Evolutionary conservation across 2,329 filamentous ascomycete species (phyloP).

Genomic region (Fusarium buxicola): DNA sequence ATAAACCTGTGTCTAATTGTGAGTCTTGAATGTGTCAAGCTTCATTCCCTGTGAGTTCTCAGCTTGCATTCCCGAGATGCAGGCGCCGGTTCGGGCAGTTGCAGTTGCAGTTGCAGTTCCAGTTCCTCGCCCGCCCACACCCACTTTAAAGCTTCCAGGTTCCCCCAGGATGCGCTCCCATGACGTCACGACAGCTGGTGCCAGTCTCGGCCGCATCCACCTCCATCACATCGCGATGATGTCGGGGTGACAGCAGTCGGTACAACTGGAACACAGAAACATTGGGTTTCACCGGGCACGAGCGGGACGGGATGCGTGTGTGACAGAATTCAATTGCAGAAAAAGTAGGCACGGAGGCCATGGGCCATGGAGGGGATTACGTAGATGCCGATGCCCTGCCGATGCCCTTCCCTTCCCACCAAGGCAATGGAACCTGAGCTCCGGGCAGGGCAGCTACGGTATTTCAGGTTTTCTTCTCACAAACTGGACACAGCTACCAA

Average conservation of each 20-base stretch:
- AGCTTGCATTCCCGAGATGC: neutral
- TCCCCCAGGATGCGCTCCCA: slow-evolving; percentile 24
- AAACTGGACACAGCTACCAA: neutral
- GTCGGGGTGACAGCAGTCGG: slow-evolving; percentile 37
- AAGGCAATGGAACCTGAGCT: too few species aligned
- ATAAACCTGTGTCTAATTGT: neutral
- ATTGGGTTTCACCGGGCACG: slow-evolving; percentile 13
- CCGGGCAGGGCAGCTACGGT: too few species aligned
- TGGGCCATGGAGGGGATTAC: slow-evolving; percentile 28
- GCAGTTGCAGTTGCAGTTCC: neutral
- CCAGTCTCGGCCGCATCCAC: slow-evolving; percentile 23
- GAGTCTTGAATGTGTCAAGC: neutral
- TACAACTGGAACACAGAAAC: slow-evolving; percentile 2
- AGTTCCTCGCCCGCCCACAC: neutral
- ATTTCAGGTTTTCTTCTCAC: slow-evolving; percentile 17
- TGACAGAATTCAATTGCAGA: slow-evolving; percentile 26
- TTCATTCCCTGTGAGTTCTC: neutral
- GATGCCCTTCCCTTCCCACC: too few species aligned
- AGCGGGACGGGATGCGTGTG: slow-evolving; percentile 5
- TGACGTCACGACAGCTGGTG: slow-evolving; percentile 42
- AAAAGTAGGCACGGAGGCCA: slow-evolving; percentile 13
- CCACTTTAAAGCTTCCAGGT: slow-evolving; percentile 7
- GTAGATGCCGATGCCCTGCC: too few species aligned
- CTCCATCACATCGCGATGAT: slow-evolving; percentile 39
- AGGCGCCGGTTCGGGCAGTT: neutral